Conservation (phyloP, 2,329 filamentous ascomycete genomes). For the Xylaria sp. region DNA sequence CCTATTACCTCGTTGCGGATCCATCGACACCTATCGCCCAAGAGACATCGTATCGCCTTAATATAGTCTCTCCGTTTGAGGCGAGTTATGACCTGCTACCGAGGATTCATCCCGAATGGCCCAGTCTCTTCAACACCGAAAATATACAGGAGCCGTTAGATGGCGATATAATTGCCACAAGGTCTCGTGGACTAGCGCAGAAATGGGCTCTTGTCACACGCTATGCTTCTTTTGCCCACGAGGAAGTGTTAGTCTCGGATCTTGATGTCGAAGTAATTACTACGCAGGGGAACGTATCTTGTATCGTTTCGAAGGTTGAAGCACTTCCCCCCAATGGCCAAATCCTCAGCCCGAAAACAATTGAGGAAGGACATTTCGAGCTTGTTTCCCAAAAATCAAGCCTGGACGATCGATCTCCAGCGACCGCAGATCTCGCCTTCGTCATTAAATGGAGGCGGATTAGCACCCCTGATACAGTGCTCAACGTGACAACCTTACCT, state of each 20-base stretch:
- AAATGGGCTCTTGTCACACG: slow-evolving; percentile 81
- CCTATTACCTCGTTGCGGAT: slow-evolving; percentile 84
- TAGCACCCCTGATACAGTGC: slow-evolving; percentile 37
- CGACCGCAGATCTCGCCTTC: slow-evolving; percentile 79
- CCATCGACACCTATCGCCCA: slow-evolving; percentile 84
- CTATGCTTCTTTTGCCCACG: slow-evolving; percentile 80
- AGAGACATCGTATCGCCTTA: slow-evolving; percentile 73
- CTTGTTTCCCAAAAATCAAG: slow-evolving; percentile 79
- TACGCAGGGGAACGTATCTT: slow-evolving; percentile 71
- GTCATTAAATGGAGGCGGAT: slow-evolving; percentile 80
- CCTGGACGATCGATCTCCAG: slow-evolving; percentile 83
- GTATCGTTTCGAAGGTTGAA: slow-evolving; percentile 58
- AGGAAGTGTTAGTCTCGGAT: slow-evolving; percentile 72
- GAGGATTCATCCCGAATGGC: slow-evolving; percentile 84
- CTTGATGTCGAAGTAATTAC: slow-evolving; percentile 71
- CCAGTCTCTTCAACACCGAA: slow-evolving; percentile 80
- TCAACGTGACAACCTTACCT: slow-evolving; percentile 75
- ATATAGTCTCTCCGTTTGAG: slow-evolving; percentile 86
- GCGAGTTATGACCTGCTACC: slow-evolving; percentile 90
- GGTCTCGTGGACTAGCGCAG: slow-evolving; percentile 74
- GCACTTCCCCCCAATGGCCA: slow-evolving; percentile 56
- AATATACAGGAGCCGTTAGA: slow-evolving; percentile 54
- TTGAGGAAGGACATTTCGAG: slow-evolving; percentile 78
- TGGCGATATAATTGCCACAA: slow-evolving; percentile 46
- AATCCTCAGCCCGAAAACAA: slow-evolving; percentile 71